phyloP scores from a whole-genome alignment of 805 yeast species.

The Wickerhamiella hasegawae region DNA sequence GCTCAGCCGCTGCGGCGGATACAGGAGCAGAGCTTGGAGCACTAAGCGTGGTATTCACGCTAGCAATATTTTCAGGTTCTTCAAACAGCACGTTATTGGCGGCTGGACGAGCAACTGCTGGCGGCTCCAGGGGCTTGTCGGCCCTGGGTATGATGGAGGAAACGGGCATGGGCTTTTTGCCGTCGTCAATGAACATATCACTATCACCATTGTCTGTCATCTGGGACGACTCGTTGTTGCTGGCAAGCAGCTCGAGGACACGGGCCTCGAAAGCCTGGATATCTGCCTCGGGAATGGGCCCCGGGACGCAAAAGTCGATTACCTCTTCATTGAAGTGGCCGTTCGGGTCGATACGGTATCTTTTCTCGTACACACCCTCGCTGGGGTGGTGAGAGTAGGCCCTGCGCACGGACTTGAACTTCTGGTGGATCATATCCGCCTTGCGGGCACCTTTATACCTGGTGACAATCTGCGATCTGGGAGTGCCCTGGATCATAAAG shows the following conservation, averaged over 20 bases:
- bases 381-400: background rate
- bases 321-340: slow-evolving; percentile 1
- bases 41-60: no score
- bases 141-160: no score
- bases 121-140: no score
- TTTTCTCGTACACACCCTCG: background rate
- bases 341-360: slow-evolving; percentile 1
- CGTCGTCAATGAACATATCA: no score
- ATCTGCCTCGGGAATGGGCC: slow-evolving; percentile 4
- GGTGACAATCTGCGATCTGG: slow-evolving; percentile 1
- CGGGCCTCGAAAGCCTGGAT: slow-evolving; percentile 3
- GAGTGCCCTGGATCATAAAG: slow-evolving; percentile 5
- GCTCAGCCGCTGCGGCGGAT: no score
- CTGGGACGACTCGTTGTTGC: no score
- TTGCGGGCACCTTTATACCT: slow-evolving; percentile 3
- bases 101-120: no score
- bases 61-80: no score
- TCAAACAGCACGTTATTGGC: no score
- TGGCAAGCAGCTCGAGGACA: slow-evolving; percentile 3
- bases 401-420: slow-evolving; percentile 5
- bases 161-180: no score
- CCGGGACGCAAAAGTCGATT: background rate
- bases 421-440: slow-evolving; percentile 4
- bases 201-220: no score
- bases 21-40: no score